A percentile compares a stretch with the other conserved stretches of the same genome.
Conservation (phyloP, 2,329 filamentous ascomycete genomes). For the Geosmithia morbida region DNA sequence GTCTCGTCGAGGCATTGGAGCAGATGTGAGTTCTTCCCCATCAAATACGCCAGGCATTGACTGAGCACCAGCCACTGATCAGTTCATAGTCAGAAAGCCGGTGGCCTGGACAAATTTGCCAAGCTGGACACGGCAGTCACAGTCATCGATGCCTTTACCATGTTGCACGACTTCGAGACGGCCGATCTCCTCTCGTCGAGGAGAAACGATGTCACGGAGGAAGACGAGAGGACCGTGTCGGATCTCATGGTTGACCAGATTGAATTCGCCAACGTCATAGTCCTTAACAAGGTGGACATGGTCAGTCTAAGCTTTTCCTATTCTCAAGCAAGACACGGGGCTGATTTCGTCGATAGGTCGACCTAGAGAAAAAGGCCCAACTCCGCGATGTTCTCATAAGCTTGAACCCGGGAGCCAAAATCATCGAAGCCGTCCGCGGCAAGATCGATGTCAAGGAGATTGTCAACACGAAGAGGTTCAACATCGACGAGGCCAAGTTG, state of each 20-base stretch:
- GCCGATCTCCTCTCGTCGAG: slow-evolving; percentile 51
- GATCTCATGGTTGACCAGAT: slow-evolving; percentile 67
- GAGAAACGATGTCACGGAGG: slow-evolving; percentile 44
- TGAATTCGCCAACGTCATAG: slow-evolving; percentile 61
- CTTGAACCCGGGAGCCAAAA: slow-evolving; percentile 52
- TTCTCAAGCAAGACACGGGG: background rate
- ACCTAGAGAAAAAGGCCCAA: slow-evolving; percentile 23
- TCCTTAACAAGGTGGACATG: slow-evolving; percentile 57
- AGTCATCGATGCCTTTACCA: slow-evolving; percentile 58
- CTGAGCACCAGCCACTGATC: background rate
- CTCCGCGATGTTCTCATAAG: slow-evolving; percentile 40
- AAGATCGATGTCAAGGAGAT: slow-evolving; percentile 48
- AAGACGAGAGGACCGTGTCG: slow-evolving; percentile 61
- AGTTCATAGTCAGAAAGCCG: slow-evolving; percentile 30
- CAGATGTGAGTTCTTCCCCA: slow-evolving; percentile 20
- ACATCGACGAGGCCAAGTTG: slow-evolving; percentile 46
- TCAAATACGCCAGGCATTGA: background rate
- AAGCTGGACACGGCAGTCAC: slow-evolving; percentile 58
- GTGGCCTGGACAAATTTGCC: slow-evolving; percentile 51
- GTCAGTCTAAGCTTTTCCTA: slow-evolving; percentile 16
- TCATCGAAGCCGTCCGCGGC: slow-evolving; percentile 44
- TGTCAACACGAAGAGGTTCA: slow-evolving; percentile 51
- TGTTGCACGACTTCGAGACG: slow-evolving; percentile 59
- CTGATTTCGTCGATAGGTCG: slow-evolving; percentile 11
- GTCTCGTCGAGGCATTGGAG: slow-evolving; percentile 19